Conservation (phyloP, 768 basidiomycete species). For the Phylloporus sp. region DNA sequence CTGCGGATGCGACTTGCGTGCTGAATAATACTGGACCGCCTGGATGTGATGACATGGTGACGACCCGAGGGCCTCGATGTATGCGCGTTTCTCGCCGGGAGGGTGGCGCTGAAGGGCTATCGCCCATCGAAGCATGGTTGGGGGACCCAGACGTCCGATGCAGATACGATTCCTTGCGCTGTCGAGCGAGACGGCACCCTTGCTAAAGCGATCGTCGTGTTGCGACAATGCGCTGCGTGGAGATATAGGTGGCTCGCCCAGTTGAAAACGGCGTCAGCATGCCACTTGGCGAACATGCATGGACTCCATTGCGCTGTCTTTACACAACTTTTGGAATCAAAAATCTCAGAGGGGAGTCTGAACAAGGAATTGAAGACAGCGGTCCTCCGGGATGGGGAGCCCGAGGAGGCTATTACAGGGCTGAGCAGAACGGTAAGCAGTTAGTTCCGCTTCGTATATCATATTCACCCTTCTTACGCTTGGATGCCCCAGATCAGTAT, state of each 20-base stretch:
- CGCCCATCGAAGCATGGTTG: conserved; percentile 15
- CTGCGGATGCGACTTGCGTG: too few species aligned
- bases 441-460: conserved; percentile 2
- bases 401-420: conserved; percentile 15
- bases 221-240: conserved; percentile 19
- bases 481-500: background rate
- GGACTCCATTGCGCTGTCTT: conserved; percentile 16
- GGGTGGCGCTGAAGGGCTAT: background rate
- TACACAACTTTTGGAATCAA: conserved; percentile 10
- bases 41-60: background rate
- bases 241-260: background rate
- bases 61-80: conserved; percentile 11
- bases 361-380: conserved; percentile 16
- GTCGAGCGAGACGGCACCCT: conserved; percentile 23
- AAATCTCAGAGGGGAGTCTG: conserved; percentile 5
- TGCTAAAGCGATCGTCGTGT: conserved; percentile 14
- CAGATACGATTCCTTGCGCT: conserved; percentile 1
- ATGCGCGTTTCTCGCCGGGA: conserved; percentile 11
- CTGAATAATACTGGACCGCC: too few species aligned
- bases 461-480: background rate
- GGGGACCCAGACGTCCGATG: conserved; percentile 9
- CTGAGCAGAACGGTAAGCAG: background rate
- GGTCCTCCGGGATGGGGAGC: conserved; percentile 22
- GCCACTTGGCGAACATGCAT: conserved; percentile 6
- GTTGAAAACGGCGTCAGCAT: background rate